Conservation (phyloP, 495 filamentous ascomycete species). For the Aspergillus cavernicola region DNA sequence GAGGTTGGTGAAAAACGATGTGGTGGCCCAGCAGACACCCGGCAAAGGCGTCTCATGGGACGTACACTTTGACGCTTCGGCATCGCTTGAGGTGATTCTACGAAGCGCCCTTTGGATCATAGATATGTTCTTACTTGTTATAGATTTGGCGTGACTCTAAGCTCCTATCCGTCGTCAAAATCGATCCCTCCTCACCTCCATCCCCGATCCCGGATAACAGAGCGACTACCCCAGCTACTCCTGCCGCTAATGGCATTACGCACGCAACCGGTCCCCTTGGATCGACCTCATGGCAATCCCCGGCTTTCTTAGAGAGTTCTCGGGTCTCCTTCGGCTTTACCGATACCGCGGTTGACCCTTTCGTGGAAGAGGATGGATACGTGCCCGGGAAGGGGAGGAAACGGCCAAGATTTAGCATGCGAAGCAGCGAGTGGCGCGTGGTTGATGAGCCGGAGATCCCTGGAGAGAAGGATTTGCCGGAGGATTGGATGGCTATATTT, state of each 20-base stretch:
- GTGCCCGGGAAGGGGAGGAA: constrained; percentile 65
- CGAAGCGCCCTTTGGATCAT: not conserved
- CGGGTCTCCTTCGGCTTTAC: constrained; percentile 59
- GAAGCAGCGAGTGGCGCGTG: constrained; percentile 67
- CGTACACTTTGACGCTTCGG: constrained; percentile 53
- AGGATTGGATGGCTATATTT: constrained; percentile 32
- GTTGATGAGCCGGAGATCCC: constrained; percentile 64
- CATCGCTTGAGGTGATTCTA: constrained; percentile 55
- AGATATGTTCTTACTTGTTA: not conserved
- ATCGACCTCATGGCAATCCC: constrained; percentile 56
- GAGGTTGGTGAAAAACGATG: constrained; percentile 50
- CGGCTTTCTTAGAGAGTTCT: constrained; percentile 67
- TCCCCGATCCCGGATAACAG: constrained; percentile 15
- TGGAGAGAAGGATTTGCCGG: constrained; percentile 39
- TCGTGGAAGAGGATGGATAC: constrained; percentile 64
- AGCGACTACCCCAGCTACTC: constrained; percentile 27
- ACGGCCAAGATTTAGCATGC: constrained; percentile 65
- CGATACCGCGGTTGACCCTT: constrained; percentile 60
- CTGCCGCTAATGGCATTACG: constrained; percentile 12
- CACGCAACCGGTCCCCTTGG: constrained; percentile 5
- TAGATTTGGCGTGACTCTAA: constrained; percentile 36
- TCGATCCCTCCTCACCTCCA: constrained; percentile 41
- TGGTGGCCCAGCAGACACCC: constrained; percentile 50
- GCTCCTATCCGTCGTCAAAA: constrained; percentile 34
- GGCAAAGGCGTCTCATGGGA: constrained; percentile 74